Percentiles rank a stretch among this genome's conserved stretches.
Evolutionary conservation across 345 rosid genomes (phyloP).

Genomic region (Populus deltoides): DNA sequence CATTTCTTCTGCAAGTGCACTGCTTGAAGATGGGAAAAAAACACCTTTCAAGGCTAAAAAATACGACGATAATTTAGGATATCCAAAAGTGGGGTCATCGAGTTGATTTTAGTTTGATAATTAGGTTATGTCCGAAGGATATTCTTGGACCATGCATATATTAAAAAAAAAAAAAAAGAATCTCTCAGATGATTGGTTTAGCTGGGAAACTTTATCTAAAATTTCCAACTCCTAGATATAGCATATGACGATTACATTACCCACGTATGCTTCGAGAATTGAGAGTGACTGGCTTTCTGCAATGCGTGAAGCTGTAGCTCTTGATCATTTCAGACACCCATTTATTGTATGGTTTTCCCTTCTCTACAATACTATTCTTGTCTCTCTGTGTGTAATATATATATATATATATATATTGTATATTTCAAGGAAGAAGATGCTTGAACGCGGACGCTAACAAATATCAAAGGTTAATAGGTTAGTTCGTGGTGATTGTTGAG

Average conservation of each 20-base stretch:
- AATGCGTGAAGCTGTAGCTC: too few relatives aligned
- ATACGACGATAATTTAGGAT: too few relatives aligned
- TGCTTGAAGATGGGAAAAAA: neutral
- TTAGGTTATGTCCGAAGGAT: neutral
- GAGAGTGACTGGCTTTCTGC: neutral
- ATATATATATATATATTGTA: too few relatives aligned
- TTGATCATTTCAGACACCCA: too few relatives aligned
- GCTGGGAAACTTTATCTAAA: neutral
- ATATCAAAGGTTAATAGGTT: too few relatives aligned
- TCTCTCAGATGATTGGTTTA: neutral
- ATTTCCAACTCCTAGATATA: neutral
- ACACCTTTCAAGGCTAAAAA: neutral
- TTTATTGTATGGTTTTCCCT: too few relatives aligned
- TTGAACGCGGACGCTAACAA: too few relatives aligned
- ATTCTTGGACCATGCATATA: neutral
- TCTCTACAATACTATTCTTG: too few relatives aligned
- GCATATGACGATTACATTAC: neutral
- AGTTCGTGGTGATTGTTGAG: too few relatives aligned
- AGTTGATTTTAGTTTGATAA: too few relatives aligned
- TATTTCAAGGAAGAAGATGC: too few relatives aligned
- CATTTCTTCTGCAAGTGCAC: neutral
- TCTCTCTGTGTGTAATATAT: fast-evolving
- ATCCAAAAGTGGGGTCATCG: too few relatives aligned
- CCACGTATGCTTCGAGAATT: neutral
- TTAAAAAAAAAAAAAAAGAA: neutral